phyloP scores from a whole-genome alignment of 2,329 filamentous ascomycete genomes.

The Aspergillus candidus region DNA sequence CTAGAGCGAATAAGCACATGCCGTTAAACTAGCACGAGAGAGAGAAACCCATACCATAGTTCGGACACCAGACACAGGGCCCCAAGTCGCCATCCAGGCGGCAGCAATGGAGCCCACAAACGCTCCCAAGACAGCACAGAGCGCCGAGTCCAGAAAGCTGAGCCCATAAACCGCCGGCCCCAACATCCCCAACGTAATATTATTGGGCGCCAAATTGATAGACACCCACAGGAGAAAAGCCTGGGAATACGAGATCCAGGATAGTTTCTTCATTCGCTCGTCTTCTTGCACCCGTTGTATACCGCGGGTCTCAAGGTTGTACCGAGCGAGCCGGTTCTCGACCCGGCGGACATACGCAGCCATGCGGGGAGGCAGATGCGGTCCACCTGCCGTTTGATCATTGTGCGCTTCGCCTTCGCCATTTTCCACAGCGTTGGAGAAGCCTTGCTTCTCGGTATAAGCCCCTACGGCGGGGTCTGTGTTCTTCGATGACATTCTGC shows the following conservation, averaged over 20 bases:
- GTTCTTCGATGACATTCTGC: conserved; percentile 29
- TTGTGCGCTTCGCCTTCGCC: conserved; percentile 13
- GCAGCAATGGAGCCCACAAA: conserved; percentile 50
- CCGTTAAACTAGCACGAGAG: background rate
- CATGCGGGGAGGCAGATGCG: conserved; percentile 21
- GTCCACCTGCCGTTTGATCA: conserved; percentile 7
- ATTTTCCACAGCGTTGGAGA: conserved; percentile 11
- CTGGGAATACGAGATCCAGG: conserved; percentile 50
- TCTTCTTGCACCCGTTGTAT: conserved; percentile 53
- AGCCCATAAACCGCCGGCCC: conserved; percentile 54
- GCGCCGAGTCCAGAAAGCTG: conserved; percentile 51
- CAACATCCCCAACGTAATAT: conserved; percentile 59
- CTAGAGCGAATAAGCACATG: conserved; percentile 19
- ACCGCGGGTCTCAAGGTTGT: conserved; percentile 52
- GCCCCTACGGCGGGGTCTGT: conserved; percentile 24
- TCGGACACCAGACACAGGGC: conserved; percentile 55
- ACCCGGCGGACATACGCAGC: conserved; percentile 29
- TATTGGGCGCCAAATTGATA: conserved; percentile 58
- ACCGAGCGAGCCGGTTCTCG: conserved; percentile 37
- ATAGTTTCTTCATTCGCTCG: conserved; percentile 49
- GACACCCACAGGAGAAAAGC: conserved; percentile 56
- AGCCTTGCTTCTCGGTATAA: conserved; percentile 18
- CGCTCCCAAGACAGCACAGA: conserved; percentile 54
- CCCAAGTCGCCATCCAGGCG: conserved; percentile 58
- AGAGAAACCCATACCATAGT: conserved; percentile 46